Evolutionary conservation across 2,329 filamentous ascomycete species (phyloP), one percentile per base, ranked within the genome.

Genomic region (Ascochyta lentis): DNA sequence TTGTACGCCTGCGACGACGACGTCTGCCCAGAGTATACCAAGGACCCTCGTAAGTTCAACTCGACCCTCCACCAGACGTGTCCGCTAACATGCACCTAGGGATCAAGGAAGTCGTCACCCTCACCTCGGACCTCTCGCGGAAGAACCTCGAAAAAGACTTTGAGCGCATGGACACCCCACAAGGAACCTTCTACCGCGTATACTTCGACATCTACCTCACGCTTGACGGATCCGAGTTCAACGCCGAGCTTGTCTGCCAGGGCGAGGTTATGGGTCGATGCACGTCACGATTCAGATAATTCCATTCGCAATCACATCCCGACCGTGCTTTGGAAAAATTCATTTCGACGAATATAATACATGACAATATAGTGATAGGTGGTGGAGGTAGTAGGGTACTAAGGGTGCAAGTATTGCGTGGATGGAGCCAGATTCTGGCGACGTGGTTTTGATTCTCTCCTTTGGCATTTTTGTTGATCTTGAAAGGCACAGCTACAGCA

Each of bases 141-240:
- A 99, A 98, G 84, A 98, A 98, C 75, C 88, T 99, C 12, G 95
- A 99, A 78, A 98, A 97, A 79, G 95, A 99, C 77, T 99, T 99
- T 71, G 95, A 99, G 80, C 88, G 95, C 73, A 98, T 98, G 95
- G 95, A 98, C 76, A 98, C 95, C 1, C 93, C 95, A 6, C 94
- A 99, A 77, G 95, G 95, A 74, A 66, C 85, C 80, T 67, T 89
- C 27, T 79, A 84, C 67, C 78, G 83, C 47, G 87, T 92, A 47
- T 90, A 90, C 76, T 80, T 80, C 63, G 90, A 94, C 69, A 84
- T 94, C 71, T 89, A 77, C 78, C 78, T 99, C 63, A 98, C 95
- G 0, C 88, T 99, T 15, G 95, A 99, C 71, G 95, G 95, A 22
- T 96, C 91, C 48, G 95, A 99, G 76, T 98, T 99, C 82, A 98